Evolutionary conservation across 495 filamentous ascomycete genomes (phyloP).

Genomic region (Neurospora sp.): DNA sequence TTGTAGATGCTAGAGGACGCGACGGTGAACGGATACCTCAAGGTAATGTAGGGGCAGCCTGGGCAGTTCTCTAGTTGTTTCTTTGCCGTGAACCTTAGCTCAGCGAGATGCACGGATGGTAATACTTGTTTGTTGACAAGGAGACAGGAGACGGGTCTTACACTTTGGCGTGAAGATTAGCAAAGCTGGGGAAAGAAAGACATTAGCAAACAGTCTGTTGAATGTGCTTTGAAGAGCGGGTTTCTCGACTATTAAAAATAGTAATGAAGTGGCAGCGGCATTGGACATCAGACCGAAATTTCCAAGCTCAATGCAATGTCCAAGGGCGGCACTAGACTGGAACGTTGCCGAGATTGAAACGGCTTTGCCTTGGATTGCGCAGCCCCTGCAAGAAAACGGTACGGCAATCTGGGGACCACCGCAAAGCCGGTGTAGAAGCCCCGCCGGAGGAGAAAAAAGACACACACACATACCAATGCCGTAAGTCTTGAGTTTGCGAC

Average conservation of each 20-base stretch:
- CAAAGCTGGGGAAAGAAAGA: background rate
- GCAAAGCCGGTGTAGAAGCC: conserved; percentile 5
- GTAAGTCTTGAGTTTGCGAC: background rate
- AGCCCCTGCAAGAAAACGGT: background rate
- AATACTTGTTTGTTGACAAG: background rate
- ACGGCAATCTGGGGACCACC: background rate
- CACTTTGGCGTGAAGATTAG: background rate
- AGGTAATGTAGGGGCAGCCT: background rate
- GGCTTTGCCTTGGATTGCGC: conserved; percentile 16
- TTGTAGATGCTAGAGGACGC: background rate
- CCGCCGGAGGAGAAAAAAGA: background rate
- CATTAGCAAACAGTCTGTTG: background rate
- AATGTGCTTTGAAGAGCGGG: background rate
- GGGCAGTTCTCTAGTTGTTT: background rate
- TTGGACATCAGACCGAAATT: conserved; percentile 16
- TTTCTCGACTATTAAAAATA: conserved; percentile 14
- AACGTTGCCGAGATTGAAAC: conserved; percentile 35
- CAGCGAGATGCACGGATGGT: background rate
- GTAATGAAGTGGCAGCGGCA: conserved; percentile 4
- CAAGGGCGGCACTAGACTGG: conserved; percentile 28
- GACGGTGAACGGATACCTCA: background rate
- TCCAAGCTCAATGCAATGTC: conserved; percentile 24
- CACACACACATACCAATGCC: conserved; percentile 3
- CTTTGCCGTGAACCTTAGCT: background rate
- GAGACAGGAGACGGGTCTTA: background rate